Evolutionary conservation across 2,329 filamentous ascomycete genomes (phyloP).

Genomic region (Apiospora pterosperma): DNA sequence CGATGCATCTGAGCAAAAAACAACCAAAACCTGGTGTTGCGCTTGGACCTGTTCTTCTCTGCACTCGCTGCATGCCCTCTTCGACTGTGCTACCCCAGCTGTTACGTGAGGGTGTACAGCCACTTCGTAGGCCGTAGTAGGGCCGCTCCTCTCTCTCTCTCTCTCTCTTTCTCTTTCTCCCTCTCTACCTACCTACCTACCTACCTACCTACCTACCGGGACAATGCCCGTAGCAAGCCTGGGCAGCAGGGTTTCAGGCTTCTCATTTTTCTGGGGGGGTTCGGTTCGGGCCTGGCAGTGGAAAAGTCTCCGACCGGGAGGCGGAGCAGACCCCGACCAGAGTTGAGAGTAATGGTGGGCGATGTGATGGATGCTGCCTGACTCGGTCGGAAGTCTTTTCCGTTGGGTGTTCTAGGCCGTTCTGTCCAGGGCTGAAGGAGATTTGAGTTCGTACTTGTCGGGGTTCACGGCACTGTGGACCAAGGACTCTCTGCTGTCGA

Average conservation of each 20-base stretch:
- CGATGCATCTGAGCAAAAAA: background rate
- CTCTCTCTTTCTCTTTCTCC: too few relatives aligned
- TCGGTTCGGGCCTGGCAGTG: background rate
- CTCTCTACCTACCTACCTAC: background rate
- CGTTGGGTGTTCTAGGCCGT: too few relatives aligned
- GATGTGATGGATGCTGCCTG: background rate
- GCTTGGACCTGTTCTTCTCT: background rate
- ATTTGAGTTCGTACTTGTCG: background rate
- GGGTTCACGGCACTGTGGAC: background rate
- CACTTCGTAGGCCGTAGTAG: background rate
- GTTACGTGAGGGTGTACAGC: background rate
- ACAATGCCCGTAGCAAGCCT: background rate
- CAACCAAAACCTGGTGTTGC: background rate
- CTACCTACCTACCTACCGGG: background rate
- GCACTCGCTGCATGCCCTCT: background rate
- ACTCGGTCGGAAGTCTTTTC: background rate
- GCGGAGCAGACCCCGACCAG: too few relatives aligned
- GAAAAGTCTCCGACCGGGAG: background rate
- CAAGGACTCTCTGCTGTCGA: too few relatives aligned
- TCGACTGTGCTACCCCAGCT: background rate
- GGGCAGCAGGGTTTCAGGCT: background rate
- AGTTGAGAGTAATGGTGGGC: background rate
- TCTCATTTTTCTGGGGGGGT: too few relatives aligned
- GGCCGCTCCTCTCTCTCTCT: background rate
- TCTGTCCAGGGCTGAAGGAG: background rate